A percentile compares a stretch with the other conserved stretches of the same genome.
Evolutionary conservation across 1,284 basidiomycete genomes (phyloP).

Genomic region (Trichosporon asahii): DNA sequence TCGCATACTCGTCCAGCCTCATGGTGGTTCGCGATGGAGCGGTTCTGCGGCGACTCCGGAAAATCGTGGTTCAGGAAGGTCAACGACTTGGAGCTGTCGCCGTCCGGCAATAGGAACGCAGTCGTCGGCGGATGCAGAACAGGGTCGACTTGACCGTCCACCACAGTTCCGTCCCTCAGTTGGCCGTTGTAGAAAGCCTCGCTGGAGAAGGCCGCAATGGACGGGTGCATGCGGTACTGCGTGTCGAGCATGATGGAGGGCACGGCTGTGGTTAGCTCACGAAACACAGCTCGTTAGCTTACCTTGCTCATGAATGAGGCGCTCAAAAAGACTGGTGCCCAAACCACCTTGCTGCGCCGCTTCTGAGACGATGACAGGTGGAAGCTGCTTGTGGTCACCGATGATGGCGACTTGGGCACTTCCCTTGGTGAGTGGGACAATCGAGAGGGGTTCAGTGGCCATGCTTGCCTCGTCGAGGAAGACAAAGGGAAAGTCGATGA

Average conservation of each 20-base stretch:
- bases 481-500: conserved; percentile 85
- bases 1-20: conserved; percentile 74
- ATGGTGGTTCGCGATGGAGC: conserved; percentile 67
- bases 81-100: conserved; percentile 48
- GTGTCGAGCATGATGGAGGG: conserved; percentile 84
- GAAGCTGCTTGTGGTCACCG: conserved; percentile 95
- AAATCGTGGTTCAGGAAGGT: conserved; percentile 75
- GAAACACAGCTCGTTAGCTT: conserved; percentile 37
- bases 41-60: conserved; percentile 62
- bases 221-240: conserved; percentile 93
- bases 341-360: conserved; percentile 69
- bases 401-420: conserved; percentile 81
- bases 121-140: conserved; percentile 62
- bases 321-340: conserved; percentile 79
- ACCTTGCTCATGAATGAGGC: conserved; percentile 75
- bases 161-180: conserved; percentile 68
- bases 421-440: conserved; percentile 84
- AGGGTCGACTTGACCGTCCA: conserved; percentile 57
- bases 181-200: conserved; percentile 72
- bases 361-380: conserved; percentile 74
- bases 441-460: conserved; percentile 85
- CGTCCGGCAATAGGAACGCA: conserved; percentile 38
- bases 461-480: conserved; percentile 93
- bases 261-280: conserved; percentile 50
- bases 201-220: conserved; percentile 79